Percentiles rank a stretch among this genome's conserved stretches.
Evolutionary conservation across 192 early-diverging fungal species (phyloP).

Genomic region (Pecoramyces ruminantium): DNA sequence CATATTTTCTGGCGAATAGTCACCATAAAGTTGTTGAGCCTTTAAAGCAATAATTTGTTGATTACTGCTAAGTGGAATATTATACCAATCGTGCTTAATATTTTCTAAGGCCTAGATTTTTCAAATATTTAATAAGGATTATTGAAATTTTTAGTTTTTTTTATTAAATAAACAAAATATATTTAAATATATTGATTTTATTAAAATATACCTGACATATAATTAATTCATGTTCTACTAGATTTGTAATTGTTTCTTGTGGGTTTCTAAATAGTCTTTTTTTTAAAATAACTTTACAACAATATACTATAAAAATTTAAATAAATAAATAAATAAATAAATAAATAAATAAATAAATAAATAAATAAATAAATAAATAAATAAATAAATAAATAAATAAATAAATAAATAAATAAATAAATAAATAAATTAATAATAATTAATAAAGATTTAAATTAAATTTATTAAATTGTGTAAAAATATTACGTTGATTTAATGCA

Average conservation of each 20-base stretch:
- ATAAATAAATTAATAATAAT: too few species aligned
- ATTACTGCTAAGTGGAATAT: slow-evolving; percentile 15
- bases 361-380: too few species aligned
- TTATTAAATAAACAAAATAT: too few species aligned
- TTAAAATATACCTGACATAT: not conserved
- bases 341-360: too few species aligned
- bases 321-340: not conserved
- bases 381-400: too few species aligned
- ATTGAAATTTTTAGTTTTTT: too few species aligned
- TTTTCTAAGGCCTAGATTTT: slow-evolving; percentile 25
- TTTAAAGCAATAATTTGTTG: slow-evolving; percentile 24
- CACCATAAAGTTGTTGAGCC: slow-evolving; percentile 24
- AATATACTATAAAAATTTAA: not conserved
- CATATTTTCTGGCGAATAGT: slow-evolving; percentile 12
- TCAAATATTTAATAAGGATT: too few species aligned
- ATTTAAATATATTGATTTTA: too few species aligned
- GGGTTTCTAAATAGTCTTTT: slow-evolving; percentile 29
- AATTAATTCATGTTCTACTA: slow-evolving; percentile 17
- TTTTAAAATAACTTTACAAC: slow-evolving; percentile 16
- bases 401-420: too few species aligned
- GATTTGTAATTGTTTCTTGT: slow-evolving; percentile 13
- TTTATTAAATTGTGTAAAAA: too few species aligned
- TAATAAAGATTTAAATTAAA: too few species aligned
- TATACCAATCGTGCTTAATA: slow-evolving; percentile 20
- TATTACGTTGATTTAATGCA: not conserved